Evolutionary conservation across 192 early-diverging fungal species (phyloP).

Genomic region (Coemansia aciculifera): DNA sequence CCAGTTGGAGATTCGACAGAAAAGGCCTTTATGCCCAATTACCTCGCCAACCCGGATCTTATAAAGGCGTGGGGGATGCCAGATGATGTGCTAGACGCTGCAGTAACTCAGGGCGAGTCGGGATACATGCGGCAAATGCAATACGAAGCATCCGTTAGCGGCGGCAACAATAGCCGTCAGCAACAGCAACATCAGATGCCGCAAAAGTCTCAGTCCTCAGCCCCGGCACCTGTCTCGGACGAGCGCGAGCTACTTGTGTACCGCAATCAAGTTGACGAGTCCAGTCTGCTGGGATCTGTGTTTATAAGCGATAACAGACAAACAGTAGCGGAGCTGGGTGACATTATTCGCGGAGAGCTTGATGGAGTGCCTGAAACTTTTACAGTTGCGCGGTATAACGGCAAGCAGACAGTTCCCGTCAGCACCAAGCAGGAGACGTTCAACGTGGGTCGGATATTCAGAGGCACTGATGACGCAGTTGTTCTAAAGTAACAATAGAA

Average conservation of each 20-base stretch:
- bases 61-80: constrained; percentile 68
- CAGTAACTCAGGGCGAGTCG: constrained; percentile 27
- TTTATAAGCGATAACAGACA: constrained; percentile 31
- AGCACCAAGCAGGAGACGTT: constrained; percentile 61
- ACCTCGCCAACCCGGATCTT: constrained; percentile 67
- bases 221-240: background rate
- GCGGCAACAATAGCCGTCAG: background rate
- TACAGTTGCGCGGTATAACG: constrained; percentile 57
- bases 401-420: constrained; percentile 60
- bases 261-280: constrained; percentile 40
- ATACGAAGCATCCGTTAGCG: constrained; percentile 33
- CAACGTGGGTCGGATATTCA: constrained; percentile 57
- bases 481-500: constrained; percentile 5
- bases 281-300: constrained; percentile 61
- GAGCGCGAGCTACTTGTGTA: constrained; percentile 66
- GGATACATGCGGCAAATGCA: constrained; percentile 35
- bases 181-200: background rate
- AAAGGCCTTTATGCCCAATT: constrained; percentile 58
- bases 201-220: background rate
- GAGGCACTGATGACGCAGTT: constrained; percentile 57
- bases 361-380: constrained; percentile 58
- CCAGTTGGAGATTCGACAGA: background rate
- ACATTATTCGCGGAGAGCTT: constrained; percentile 53
- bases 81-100: constrained; percentile 42
- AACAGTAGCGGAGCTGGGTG: constrained; percentile 22